Percentiles rank a stretch among this genome's conserved stretches.
Evolutionary conservation across 2,329 filamentous ascomycete species (phyloP).

Genomic region (Achaetomium macrosporum): DNA sequence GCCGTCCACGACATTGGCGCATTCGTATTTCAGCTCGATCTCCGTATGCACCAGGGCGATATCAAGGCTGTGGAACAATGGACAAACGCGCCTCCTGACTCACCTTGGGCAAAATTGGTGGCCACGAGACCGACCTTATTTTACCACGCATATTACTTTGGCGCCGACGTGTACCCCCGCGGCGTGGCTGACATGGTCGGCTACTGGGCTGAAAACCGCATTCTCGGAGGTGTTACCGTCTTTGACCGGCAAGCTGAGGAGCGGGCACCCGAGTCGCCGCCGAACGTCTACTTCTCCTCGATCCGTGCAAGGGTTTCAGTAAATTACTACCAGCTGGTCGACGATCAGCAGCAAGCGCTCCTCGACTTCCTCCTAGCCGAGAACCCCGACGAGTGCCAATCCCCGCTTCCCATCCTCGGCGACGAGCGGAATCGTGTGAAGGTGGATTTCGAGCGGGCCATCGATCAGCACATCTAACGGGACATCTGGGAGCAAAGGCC

Average conservation of each 20-base stretch:
- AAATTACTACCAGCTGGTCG: conserved; percentile 4
- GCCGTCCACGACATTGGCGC: conserved; percentile 6
- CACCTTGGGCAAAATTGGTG: too few relatives aligned
- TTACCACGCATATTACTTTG: too few relatives aligned
- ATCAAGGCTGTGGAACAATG: conserved; percentile 2
- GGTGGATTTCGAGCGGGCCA: background rate
- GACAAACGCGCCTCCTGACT: too few relatives aligned
- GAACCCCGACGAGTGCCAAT: background rate
- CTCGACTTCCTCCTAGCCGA: conserved; percentile 4
- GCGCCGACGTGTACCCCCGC: too few relatives aligned
- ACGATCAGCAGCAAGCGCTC: conserved; percentile 7
- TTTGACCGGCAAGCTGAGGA: conserved; percentile 11
- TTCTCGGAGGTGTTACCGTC: too few relatives aligned
- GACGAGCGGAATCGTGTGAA: background rate
- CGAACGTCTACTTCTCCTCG: conserved; percentile 8
- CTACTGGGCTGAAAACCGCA: too few relatives aligned
- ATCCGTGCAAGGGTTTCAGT: background rate
- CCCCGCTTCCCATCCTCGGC: background rate
- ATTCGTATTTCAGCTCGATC: conserved; percentile 4
- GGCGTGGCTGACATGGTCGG: too few relatives aligned
- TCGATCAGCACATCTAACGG: background rate
- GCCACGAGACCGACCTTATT: too few relatives aligned
- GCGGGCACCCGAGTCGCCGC: background rate
- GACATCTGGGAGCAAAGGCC: conserved; percentile 7
- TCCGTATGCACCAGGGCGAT: conserved; percentile 5